Base-by-base conservation (phyloP, 2,329 filamentous ascomycete genomes). In the Cercospora canescens region DNA sequence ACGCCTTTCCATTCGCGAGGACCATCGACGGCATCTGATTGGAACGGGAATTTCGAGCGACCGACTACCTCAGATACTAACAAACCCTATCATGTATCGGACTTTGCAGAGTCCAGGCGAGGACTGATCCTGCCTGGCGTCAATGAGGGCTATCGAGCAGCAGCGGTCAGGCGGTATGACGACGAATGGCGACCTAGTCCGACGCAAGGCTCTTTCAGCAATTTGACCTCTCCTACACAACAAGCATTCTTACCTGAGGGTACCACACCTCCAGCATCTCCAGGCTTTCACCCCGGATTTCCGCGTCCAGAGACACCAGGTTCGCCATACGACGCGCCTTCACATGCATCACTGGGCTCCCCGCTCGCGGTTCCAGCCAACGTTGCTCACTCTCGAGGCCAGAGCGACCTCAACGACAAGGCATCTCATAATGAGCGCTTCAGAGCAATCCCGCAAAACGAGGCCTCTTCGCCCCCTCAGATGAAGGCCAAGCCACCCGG, bases 1-100 rank as follows among this genome's bases (percentile, higher is more conserved):
- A 64, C 67, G 24, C 68, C 70, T 12, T 64, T 61, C 28, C 70
- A 71, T 54, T 71, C 70, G 24, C 65, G 69, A 58, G 67, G 63
- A 16, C 64, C 63, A 28, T 70, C 70, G 12, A 52, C 67, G n/a
- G 56, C 69, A 60, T 67, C 69, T 18, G 57, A 69, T 60, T 70
- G 66, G 69, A 67, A 64, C 35, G 62, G 67, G 28, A 66, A 66
- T 30, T 68, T 63, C 37, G 55, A 68, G 35, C 65, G 66, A 56
- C 68, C 66, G 7, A 48, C 60, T 8, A 67, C 63, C 8, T 66
- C 66, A 28, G 65, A 67, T 57, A 55, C 62, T 11, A 48, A 61
- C 60, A 59, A 56, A 21, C 68, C 70, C 28, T 71, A 67, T 56
- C 35, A 60, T 59, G 48, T 61, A 41, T 65, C 66, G 12, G 65